Base-by-base conservation (phyloP, 2,329 filamentous ascomycete genomes). In the Celoporthe dispersa region DNA sequence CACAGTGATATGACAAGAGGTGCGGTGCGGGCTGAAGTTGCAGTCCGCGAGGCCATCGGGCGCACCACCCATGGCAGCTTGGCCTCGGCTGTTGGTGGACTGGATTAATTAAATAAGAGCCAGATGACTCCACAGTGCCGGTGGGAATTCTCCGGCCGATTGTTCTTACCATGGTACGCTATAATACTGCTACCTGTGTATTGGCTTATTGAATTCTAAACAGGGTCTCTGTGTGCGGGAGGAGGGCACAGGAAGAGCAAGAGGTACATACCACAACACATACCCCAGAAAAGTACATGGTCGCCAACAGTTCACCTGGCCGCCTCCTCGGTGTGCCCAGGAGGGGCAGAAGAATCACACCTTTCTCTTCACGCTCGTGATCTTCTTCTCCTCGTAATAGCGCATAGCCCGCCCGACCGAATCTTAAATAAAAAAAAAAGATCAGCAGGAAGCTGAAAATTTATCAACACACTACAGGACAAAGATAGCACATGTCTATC, bases 1-100 rank as follows among this genome's bases (percentile, higher is more conserved):
- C 55, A 59, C 5, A 33, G 57, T 60, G 28, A 60, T 14, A 37
- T 48, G 59, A 44, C 8, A 7, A 14, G 37, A 25, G 25, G 16
- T 28, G 25, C 14, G 37, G 35, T 62, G 60, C 60, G 37, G 60
- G 60, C 60, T 62, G 60, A 62, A 62, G 33, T 28, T 62, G 37
- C 60, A 62, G 60, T 44, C 37, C n/a, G 14, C n/a, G 60, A 62
- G 60, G 60, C 37, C 60, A 41, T 41, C 60, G 37, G 35, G 35
- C 60, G 25, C 31, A 44, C 57, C 31, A 60, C 31, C 33, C 28
- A 59, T 22, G 48, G 6, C 7, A 51, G 48, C n/a, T 14, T 55
- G 51, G 51, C 51, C 25, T 57, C 53, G 53, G 53, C 53, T 57
- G 53, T 31, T 57, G 51, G 51, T 55, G 51, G 25, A 28, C 25